Base-by-base conservation (phyloP, 2,329 filamentous ascomycete species). In the Incumbomyces delicatus region DNA sequence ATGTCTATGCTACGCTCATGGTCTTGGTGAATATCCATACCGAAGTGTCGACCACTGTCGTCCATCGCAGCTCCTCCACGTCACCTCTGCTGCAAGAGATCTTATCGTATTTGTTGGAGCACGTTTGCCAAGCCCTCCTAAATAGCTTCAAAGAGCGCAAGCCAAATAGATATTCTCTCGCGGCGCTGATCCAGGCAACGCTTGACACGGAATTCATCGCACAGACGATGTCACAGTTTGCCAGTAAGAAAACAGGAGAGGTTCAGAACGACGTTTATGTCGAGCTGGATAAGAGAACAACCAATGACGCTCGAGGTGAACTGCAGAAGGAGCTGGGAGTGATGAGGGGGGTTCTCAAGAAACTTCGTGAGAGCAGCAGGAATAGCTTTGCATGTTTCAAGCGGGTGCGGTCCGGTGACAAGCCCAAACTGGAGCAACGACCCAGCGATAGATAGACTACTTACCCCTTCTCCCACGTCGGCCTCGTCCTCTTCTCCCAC, bases 201-300 rank as follows among this genome's bases (percentile, higher is more conserved):
- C 78, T 98, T 1, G 92, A 98, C 60, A 89, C 95, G 1, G 92
- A 98, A 66, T 96, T 98, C 61, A 82, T 96, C 48, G 87, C 89
- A 1, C 92, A 98, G 69, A 95, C 90, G 4, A 75, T 98, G 30
- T 85, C 79, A 50, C 83, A 89, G 56, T 98, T 94, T 65, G 92
- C 87, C 0, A 92, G 87, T 0, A 85, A 94, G 48, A 76, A 80
- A 42, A 87, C 88, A 2, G 81, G 80, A 6, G 80, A 89, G 61
- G 75, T 86, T 12, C 92, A 96, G 68, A 84, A 84, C 57, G 80
- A 89, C 63, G 90, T 98, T 40, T 98, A 96, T 65, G 79, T 92
- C 54, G 87, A 92, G 61, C 71, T 98, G 13, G 92, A 98, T 63
- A 77, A 80, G 50, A 81, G 88, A 41, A 96, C 92, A 44, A 88